phyloP scores from a whole-genome alignment of 2,329 filamentous ascomycete species.

The Ophiocordyceps camponoti-floridani region DNA sequence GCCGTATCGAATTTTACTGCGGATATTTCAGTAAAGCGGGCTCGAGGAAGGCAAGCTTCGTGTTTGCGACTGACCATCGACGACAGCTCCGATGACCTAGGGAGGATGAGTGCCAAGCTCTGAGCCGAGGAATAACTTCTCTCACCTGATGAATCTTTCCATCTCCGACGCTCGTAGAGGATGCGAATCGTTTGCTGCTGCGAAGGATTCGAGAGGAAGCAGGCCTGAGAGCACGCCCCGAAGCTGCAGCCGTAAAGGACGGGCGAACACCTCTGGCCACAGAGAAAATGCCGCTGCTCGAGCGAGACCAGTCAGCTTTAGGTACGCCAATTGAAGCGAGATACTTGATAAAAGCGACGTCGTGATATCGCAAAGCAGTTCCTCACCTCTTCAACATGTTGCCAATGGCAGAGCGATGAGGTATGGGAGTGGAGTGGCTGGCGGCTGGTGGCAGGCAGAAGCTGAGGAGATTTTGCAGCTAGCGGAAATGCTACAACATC shows the following conservation, averaged over 20 bases:
- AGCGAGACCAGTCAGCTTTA: conserved; percentile 21
- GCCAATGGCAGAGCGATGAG: conserved; percentile 46
- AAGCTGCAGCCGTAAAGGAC: conserved; percentile 36
- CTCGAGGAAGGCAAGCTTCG: too few relatives aligned
- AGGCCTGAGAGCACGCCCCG: conserved; percentile 40
- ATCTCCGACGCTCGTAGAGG: conserved; percentile 37
- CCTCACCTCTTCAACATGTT: conserved; percentile 76
- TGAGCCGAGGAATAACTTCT: background rate
- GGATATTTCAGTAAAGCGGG: conserved; percentile 10
- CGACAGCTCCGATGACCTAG: conserved; percentile 95
- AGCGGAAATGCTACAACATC: conserved; percentile 29
- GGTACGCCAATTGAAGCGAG: conserved; percentile 28
- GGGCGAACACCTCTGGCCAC: conserved; percentile 44
- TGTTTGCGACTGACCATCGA: conserved; percentile 61
- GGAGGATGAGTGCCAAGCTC: conserved; percentile 27
- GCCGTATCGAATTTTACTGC: conserved; percentile 92
- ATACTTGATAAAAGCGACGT: conserved; percentile 6
- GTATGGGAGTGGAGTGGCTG: conserved; percentile 36
- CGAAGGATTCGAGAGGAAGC: conserved; percentile 31
- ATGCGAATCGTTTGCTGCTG: conserved; percentile 39
- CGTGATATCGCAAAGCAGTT: conserved; percentile 11
- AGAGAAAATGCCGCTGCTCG: conserved; percentile 45
- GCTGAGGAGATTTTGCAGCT: conserved; percentile 30
- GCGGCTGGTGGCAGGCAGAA: conserved; percentile 10
- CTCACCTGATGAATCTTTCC: conserved; percentile 52